A percentile compares a stretch with the other conserved stretches of the same genome.
These are phyloP conservation scores for Gossypium lobatum DNA, from an alignment of 441 rosid genomes.

Conservation along the genomic window DNA sequence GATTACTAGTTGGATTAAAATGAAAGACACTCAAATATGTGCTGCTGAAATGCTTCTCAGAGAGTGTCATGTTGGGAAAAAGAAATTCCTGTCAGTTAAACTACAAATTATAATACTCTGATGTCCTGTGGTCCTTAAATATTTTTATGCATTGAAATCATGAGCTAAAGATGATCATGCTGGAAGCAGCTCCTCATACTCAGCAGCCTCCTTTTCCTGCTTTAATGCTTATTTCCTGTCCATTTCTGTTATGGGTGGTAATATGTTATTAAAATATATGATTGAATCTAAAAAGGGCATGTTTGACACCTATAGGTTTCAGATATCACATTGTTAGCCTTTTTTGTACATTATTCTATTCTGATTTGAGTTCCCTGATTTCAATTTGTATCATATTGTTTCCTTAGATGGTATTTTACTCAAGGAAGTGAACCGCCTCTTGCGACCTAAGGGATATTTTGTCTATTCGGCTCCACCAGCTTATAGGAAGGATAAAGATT, in stretches of 20 bases:
- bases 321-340: neutral
- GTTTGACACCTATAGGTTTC: slow-evolving; percentile 4
- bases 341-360: neutral
- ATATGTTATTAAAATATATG: neutral
- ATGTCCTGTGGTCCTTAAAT: neutral
- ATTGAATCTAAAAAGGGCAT: neutral
- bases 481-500: slow-evolving; percentile 72
- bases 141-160: neutral
- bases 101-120: neutral
- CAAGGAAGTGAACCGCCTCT: slow-evolving; percentile 79
- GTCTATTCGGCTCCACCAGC: slow-evolving; percentile 94
- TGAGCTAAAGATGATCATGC: neutral
- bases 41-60: neutral
- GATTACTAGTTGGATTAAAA: neutral
- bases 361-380: neutral
- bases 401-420: slow-evolving; percentile 79
- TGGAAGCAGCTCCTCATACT: neutral
- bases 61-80: neutral
- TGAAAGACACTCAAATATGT: neutral
- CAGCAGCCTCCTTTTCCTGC: neutral
- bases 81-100: neutral
- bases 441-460: slow-evolving; percentile 76
- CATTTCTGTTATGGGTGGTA: neutral
- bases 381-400: slow-evolving; percentile 12
- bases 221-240: neutral